Conservation (phyloP, 805 yeast species). For the Scheffersomyces coipomensis region DNA sequence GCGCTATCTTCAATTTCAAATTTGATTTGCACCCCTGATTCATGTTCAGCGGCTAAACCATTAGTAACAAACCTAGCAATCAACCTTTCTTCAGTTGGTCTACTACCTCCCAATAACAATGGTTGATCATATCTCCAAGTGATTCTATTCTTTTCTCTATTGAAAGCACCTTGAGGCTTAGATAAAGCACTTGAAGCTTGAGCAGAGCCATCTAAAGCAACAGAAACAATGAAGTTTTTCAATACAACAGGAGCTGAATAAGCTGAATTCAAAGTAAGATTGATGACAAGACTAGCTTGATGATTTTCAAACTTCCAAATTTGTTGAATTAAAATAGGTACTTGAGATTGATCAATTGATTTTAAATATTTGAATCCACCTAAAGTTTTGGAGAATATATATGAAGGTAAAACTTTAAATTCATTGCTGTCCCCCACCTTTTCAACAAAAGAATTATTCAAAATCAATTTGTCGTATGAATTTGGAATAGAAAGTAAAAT, state of each 20-base stretch:
- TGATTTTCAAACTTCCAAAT: conserved; percentile 86
- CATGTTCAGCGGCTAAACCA: conserved; percentile 67
- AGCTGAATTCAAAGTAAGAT: conserved; percentile 55
- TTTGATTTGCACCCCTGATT: conserved; percentile 70
- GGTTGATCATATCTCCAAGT: conserved; percentile 70
- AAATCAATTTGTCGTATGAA: conserved; percentile 50
- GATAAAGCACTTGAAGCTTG: conserved; percentile 74
- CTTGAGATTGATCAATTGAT: conserved; percentile 31
- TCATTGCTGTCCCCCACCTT: conserved; percentile 20
- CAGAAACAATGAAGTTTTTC: conserved; percentile 61
- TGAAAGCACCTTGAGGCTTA: conserved; percentile 90
- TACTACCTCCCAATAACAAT: conserved; percentile 30
- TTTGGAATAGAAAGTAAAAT: conserved; percentile 40
- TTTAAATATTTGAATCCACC: conserved; percentile 80
- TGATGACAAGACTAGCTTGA: conserved; percentile 83
- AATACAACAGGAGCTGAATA: conserved; percentile 40
- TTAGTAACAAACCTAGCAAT: conserved; percentile 85
- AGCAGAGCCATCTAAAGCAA: conserved; percentile 57
- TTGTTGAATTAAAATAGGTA: conserved; percentile 75
- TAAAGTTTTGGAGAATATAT: conserved; percentile 60
- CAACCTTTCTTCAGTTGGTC: conserved; percentile 57
- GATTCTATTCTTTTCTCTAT: conserved; percentile 79
- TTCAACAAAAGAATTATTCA: conserved; percentile 36
- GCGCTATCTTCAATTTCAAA: conserved; percentile 52
- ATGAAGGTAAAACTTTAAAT: conserved; percentile 46